Percentiles rank a stretch among this genome's conserved stretches.
Conservation (phyloP, 176 grass and related monocot species). For the Dendrocalamus sinicus region DNA sequence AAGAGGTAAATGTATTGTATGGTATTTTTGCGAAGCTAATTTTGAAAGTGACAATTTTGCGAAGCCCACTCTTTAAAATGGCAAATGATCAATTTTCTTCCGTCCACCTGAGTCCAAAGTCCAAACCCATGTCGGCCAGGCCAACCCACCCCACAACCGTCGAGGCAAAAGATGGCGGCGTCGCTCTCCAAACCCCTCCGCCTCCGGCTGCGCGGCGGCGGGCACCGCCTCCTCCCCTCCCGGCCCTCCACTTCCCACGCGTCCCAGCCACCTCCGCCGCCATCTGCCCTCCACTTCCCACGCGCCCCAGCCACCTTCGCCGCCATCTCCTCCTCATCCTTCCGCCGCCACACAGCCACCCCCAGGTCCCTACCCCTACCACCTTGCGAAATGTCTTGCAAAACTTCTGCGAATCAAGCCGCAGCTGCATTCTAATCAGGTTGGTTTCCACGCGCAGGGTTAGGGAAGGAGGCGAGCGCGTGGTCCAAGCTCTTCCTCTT, state of each 20-base stretch:
- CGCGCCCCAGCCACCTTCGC: too few relatives aligned
- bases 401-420: slow-evolving; percentile 25
- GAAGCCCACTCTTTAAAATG: too few relatives aligned
- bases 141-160: background rate
- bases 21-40: too few relatives aligned
- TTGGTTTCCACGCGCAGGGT: slow-evolving; percentile 34
- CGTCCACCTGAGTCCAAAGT: background rate
- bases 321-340: background rate
- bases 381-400: slow-evolving; percentile 37
- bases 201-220: too few relatives aligned
- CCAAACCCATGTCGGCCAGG: background rate
- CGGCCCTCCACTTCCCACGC: slow-evolving; percentile 45
- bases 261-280: slow-evolving; percentile 37
- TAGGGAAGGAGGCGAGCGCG: slow-evolving; percentile 67
- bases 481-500: slow-evolving; percentile 89
- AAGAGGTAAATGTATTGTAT: too few relatives aligned
- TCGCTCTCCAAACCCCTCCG: slow-evolving; percentile 61
- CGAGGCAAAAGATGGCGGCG: slow-evolving; percentile 58
- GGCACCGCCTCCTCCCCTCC: slow-evolving; percentile 34
- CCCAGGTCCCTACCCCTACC: slow-evolving; percentile 42
- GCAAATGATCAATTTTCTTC: too few relatives aligned
- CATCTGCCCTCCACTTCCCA: too few relatives aligned
- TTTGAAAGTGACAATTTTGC: too few relatives aligned
- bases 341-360: slow-evolving; percentile 43
- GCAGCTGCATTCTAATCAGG: slow-evolving; percentile 19